A percentile compares a stretch with the other conserved stretches of the same genome.
These are phyloP conservation scores for Cercospora sesami DNA, from an alignment of 2,329 filamentous ascomycete species.

Conservation along the genomic window DNA sequence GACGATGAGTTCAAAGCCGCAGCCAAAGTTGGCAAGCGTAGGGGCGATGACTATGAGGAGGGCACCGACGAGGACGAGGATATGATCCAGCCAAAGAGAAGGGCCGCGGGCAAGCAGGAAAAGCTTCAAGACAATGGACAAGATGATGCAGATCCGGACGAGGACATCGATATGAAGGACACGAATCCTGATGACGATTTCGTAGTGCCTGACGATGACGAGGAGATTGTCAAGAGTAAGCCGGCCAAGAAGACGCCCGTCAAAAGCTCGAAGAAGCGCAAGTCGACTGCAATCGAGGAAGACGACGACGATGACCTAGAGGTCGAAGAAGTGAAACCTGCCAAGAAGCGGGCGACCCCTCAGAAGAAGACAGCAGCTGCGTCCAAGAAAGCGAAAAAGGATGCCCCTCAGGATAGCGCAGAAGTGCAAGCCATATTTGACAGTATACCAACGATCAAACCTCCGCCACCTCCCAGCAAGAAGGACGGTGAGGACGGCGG, in stretches of 20 bases:
- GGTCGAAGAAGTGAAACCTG: constrained; percentile 50
- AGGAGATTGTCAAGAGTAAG: constrained; percentile 43
- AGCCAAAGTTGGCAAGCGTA: constrained; percentile 55
- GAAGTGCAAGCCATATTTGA: constrained; percentile 82
- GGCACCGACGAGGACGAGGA: constrained; percentile 66
- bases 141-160: constrained; percentile 44
- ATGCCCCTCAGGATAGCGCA: constrained; percentile 65
- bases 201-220: constrained; percentile 47
- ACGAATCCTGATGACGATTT: constrained; percentile 50
- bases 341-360: constrained; percentile 54
- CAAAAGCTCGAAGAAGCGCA: constrained; percentile 54
- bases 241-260: constrained; percentile 40
- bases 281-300: constrained; percentile 58
- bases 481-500: constrained; percentile 41
- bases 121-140: constrained; percentile 42
- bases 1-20: constrained; percentile 83
- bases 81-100: constrained; percentile 57
- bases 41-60: constrained; percentile 72
- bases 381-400: constrained; percentile 63
- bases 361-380: constrained; percentile 55
- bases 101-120: constrained; percentile 25
- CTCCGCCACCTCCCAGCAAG: constrained; percentile 78
- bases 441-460: constrained; percentile 76
- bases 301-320: constrained; percentile 54
- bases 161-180: constrained; percentile 58